phyloP scores from a whole-genome alignment of 257 asterid genomes.

The Avicennia marina region DNA sequence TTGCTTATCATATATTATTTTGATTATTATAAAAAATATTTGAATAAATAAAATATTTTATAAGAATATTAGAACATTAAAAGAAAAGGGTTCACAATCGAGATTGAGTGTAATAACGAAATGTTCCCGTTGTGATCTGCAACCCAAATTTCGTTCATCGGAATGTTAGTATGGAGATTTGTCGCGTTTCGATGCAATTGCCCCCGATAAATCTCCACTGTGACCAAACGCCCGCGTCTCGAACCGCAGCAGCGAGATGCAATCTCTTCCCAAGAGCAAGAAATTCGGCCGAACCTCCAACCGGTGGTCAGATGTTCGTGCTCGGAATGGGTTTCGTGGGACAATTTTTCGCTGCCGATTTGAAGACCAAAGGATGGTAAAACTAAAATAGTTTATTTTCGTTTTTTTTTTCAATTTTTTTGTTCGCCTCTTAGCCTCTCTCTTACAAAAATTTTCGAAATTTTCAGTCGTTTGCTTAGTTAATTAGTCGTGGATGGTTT shows the following conservation, averaged over 20 bases:
- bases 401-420: conserved; percentile 3
- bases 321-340: conserved; percentile 92
- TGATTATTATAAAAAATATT: no score
- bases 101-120: no score
- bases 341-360: conserved; percentile 66
- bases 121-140: no score
- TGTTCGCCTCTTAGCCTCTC: no score
- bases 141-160: no score
- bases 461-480: no score
- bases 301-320: conserved; percentile 52
- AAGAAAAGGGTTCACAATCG: no score
- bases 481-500: no score
- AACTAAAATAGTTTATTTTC: neutral
- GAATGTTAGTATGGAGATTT: conserved; percentile 36
- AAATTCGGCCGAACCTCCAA: conserved; percentile 17
- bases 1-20: no score
- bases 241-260: conserved; percentile 24
- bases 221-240: conserved; percentile 15
- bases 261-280: conserved; percentile 17
- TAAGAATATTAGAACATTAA: no score
- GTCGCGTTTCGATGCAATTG: conserved; percentile 20
- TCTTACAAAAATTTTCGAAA: no score
- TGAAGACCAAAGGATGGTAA: conserved; percentile 67
- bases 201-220: conserved; percentile 31
- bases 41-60: no score